A percentile compares a stretch with the other conserved stretches of the same genome.
Conservation (phyloP, 2,329 filamentous ascomycete genomes). For the Colletotrichum paranaense region DNA sequence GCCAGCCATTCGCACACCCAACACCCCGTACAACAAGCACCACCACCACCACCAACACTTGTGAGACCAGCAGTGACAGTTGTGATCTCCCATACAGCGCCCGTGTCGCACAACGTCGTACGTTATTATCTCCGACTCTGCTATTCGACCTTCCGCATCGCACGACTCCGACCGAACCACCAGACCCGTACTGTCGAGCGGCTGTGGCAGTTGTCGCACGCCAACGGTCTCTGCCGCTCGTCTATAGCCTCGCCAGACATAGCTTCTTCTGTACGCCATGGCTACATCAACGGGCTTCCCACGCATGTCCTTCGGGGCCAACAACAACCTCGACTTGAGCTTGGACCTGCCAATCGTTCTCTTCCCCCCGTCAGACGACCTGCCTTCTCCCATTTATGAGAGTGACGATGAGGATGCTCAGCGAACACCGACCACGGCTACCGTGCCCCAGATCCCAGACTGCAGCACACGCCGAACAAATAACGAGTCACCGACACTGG, state of each 20-base stretch:
- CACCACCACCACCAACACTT: neutral
- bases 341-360: slow-evolving; percentile 35
- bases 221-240: slow-evolving; percentile 28
- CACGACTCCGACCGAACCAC: slow-evolving; percentile 19
- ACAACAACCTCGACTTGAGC: slow-evolving; percentile 31
- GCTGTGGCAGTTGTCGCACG: slow-evolving; percentile 28
- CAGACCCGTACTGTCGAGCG: slow-evolving; percentile 18
- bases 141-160: slow-evolving; percentile 16
- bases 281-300: slow-evolving; percentile 34
- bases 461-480: slow-evolving; percentile 24
- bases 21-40: neutral
- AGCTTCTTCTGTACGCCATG: slow-evolving; percentile 29
- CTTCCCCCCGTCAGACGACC: slow-evolving; percentile 28
- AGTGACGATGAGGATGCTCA: slow-evolving; percentile 33
- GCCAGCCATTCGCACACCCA: neutral
- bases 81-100: slow-evolving; percentile 16
- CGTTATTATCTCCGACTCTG: neutral
- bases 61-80: slow-evolving; percentile 26
- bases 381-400: slow-evolving; percentile 16
- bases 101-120: slow-evolving; percentile 23
- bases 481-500: slow-evolving; percentile 26
- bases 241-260: slow-evolving; percentile 18
- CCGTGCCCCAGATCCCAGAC: slow-evolving; percentile 30
- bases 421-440: slow-evolving; percentile 32
- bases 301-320: slow-evolving; percentile 37